Base-by-base conservation (phyloP, 306 rosid genomes). In the Purshia tridentata region DNA sequence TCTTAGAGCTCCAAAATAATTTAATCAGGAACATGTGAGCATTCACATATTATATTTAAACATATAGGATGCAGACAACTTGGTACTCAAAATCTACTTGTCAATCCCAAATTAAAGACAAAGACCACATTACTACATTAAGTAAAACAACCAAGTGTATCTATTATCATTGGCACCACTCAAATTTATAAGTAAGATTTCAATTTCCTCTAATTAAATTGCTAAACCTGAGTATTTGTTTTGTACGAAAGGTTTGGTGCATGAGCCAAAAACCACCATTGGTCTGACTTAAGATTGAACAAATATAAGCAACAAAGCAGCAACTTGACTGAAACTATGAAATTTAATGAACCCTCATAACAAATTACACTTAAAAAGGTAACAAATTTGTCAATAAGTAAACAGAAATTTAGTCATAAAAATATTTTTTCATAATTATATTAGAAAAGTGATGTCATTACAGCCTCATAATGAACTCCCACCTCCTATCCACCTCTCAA, bases 381-480 rank as follows among this genome's bases (percentile, higher is more conserved):
- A 39, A 8, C 51, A 49, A 55, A 53, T 62, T 54, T 29, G 45
- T 63, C 37, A 71, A 47, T 9, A 16, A 47, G 66, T 37, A 40
- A 9, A 60, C 69, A 45, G 19, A 29, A 64, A 46, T 40, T 69
- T 46, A 52, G n/a, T n/a, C 47, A 66, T 67, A 73, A 72, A 67
- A 37, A 61, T 47, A 55, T 72, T 59, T 60, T 59, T 61, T 61
- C 16, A 66, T 65, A 42, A 44, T 12, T 49, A 76, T 54, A 49
- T 35, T 19, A 69, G n/a, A 11, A 63, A 55, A 72, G 64, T 81
- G 62, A 62, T 23, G 37, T 67, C 76, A 69, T 73, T 77, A 55
- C 82, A 69, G 18, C 68, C 73, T 64, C 65, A 52, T 19, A 60
- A 64, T 37, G 49, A 56, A 22, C 41, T 39, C 53, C 64, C 41